phyloP scores from a whole-genome alignment of 2,329 filamentous ascomycete genomes.

The Delphinella strobiligena region DNA sequence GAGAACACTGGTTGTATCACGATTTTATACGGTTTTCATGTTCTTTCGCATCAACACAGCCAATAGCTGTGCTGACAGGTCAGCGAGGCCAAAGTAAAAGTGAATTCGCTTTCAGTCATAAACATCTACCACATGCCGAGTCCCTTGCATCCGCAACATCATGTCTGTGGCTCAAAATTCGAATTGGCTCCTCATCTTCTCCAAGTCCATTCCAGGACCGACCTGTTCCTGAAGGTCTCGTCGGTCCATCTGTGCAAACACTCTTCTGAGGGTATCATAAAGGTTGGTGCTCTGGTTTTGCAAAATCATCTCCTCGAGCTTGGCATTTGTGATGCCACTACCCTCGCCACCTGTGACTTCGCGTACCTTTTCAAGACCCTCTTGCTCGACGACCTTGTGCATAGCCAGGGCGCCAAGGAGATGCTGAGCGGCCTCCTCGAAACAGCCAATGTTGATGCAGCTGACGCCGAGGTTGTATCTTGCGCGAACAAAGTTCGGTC shows the following conservation, averaged over 20 bases:
- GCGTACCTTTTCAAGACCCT: constrained; percentile 69
- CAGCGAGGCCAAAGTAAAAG: no score
- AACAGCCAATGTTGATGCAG: constrained; percentile 96
- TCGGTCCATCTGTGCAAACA: constrained; percentile 93
- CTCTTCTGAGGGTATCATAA: constrained; percentile 83
- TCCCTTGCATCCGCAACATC: no score
- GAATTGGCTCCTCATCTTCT: constrained; percentile 79
- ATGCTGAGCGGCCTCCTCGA: constrained; percentile 84
- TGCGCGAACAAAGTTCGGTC: constrained; percentile 93
- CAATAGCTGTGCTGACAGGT: no score
- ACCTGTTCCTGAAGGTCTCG: constrained; percentile 81
- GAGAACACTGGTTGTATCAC: no score
- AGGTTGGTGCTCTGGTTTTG: constrained; percentile 96
- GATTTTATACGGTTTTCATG: no score
- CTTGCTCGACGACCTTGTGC: constrained; percentile 86
- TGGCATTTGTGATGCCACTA: constrained; percentile 48
- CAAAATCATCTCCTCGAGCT: constrained; percentile 75
- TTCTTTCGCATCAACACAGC: no score
- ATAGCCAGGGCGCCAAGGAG: constrained; percentile 84
- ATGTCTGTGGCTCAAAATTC: constrained; percentile 68
- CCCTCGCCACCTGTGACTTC: constrained; percentile 53
- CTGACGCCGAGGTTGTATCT: constrained; percentile 93
- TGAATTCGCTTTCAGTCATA: no score
- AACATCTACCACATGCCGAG: no score
- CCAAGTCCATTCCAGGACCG: constrained; percentile 79